Base-by-base conservation (phyloP, 306 rosid species). In the Trifolium subterraneum region DNA sequence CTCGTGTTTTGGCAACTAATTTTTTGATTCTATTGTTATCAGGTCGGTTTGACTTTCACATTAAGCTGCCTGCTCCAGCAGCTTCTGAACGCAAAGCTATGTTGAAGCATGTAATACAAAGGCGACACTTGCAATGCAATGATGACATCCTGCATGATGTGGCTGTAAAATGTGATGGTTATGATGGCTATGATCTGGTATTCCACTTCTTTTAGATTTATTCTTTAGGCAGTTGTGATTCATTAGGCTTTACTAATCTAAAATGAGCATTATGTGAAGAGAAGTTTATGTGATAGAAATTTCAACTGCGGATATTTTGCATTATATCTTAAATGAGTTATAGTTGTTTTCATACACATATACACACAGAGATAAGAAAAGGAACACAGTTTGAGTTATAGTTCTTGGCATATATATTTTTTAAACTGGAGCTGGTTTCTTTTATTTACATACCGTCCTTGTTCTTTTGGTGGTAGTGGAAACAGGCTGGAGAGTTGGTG, bases 101-200 rank as follows among this genome's bases (percentile, higher is more conserved):
- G 79, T 80, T 93, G 82, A 91, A 87, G 86, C 88, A 93, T 89
- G 93, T 91, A 82, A 84, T 93, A 73, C 86, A 75, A 79, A 89
- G 81, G 81, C 97, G 97, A 48, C 82, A 82, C 73, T 78, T 93
- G 79, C 89, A 78, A 58, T 93, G 97, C 60, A 78, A 87, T 52
- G 96, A 93, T 74, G 88, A 85, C 64, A 81, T 82, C 80, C 81
- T 93, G 76, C 87, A 83, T 72, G 92, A 93, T 47, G 82, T 91
- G 74, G 96, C 97, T 80, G 85, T 81, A 50, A 93, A 87, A 84
- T 91, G 98, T 70, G 98, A 93, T 72, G 98, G 97, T 63, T 91
- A 91, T 89, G 98, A 93, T 85, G 92, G 97, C 27, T 91, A 93
- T 84, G 98, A 93, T 87, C 86, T 93, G 97, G 98, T 93, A 93